phyloP scores from a whole-genome alignment of 352 stramenopile species.

The Globisporangium abappressorium region DNA sequence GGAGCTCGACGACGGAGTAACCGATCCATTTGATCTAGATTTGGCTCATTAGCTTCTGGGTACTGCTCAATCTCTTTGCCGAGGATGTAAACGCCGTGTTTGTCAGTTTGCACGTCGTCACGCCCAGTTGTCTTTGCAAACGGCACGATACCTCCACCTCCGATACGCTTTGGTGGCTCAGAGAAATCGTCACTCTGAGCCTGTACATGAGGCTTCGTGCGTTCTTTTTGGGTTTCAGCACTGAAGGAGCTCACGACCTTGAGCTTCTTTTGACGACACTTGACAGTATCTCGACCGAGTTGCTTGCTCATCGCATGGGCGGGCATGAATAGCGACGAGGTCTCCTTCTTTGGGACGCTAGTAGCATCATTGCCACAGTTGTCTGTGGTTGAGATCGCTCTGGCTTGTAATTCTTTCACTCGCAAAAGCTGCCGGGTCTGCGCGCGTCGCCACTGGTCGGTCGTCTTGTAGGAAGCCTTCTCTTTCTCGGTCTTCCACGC shows the following conservation, averaged over 20 bases:
- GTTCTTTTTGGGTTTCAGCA: constrained; percentile 5
- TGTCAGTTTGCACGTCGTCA: background rate
- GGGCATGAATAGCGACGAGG: background rate
- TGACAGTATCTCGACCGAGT: constrained; percentile 23
- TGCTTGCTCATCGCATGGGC: constrained; percentile 23
- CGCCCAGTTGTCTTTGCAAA: constrained; percentile 12
- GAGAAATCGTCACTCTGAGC: background rate
- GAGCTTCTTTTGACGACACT: constrained; percentile 13
- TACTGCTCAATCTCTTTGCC: background rate
- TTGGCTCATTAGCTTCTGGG: background rate
- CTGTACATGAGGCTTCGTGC: background rate
- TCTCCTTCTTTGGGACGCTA: background rate
- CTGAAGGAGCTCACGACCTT: constrained; percentile 12
- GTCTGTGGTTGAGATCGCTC: background rate
- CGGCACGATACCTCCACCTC: background rate
- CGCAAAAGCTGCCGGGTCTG: constrained; percentile 8
- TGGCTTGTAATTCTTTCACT: background rate
- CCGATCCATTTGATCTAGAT: background rate
- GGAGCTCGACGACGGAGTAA: background rate
- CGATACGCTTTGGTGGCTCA: background rate
- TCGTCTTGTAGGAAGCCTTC: constrained; percentile 5
- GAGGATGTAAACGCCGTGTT: constrained; percentile 2
- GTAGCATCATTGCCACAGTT: background rate
- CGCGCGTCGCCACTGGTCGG: constrained; percentile 21
- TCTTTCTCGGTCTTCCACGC: background rate